Evolutionary conservation across 2,329 filamentous ascomycete genomes (phyloP), one percentile per base, ranked within the genome.

Genomic region (Hymenotorrendiella dingleyae): DNA sequence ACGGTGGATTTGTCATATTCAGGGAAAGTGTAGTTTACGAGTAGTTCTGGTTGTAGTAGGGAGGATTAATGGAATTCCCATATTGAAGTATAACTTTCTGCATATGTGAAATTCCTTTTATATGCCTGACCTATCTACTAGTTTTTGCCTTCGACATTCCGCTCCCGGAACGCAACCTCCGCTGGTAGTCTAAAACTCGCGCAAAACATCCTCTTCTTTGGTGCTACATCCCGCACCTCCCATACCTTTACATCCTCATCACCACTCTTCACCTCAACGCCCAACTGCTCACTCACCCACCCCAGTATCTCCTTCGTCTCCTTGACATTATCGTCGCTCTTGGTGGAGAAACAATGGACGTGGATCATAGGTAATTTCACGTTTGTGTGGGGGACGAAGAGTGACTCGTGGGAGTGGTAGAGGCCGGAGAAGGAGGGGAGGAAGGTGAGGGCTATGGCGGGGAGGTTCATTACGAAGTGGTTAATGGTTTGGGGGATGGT

Each of bases 391-490:
- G 81, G 78, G 21, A 66, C 27, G 54, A 91, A 90, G 1, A 87
- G 70, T 2, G 64, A 49, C 61, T 89, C 80, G 19, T 78, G 72
- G 3, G 80, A 80, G n/a, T 76, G 67, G 61, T 96, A 97, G 12
- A 95, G 65, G 4, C 93, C 91, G 16, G 80, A 77, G 70, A 89
- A 94, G 70, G 57, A 60, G 42, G 71, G 70, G 17, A 96, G 73
- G 62, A 98, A 98, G 45, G 85, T 82, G 47, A 93, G 82, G 1
- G 93, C 91, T 1, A 81, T 85, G 1, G 90, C 93, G 1, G 93
- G 93, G 12, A 98, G 82, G 66, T 98, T 98, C 87, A 98, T 96
- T 53, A 97, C 85, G 63, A 90, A 98, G 68, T 97, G 93, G n/a
- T 81, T 76, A 61, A 97, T 86, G 27, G 82, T 82, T 2, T 74